These are phyloP conservation scores for Lycium ferocissimum DNA, from an alignment of 257 asterid genomes.

Conservation along the genomic window DNA sequence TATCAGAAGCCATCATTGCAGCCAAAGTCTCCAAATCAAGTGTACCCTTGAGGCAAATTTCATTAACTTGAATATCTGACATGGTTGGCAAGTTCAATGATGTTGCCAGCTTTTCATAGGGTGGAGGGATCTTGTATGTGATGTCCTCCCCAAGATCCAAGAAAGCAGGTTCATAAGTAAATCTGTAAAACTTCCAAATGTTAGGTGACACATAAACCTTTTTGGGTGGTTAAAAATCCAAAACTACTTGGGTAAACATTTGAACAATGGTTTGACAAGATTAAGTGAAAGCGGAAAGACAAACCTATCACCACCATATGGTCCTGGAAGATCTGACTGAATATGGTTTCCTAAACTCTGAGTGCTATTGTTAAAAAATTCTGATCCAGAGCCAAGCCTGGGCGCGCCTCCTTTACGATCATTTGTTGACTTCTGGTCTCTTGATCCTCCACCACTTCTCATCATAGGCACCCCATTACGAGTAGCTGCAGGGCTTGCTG, in stretches of 20 bases:
- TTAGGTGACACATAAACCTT: neutral
- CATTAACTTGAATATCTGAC: conserved; percentile 86
- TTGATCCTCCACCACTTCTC: conserved; percentile 56
- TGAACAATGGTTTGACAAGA: neutral
- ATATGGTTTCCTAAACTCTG: conserved; percentile 58
- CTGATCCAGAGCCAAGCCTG: conserved; percentile 71
- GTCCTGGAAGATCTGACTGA: conserved; percentile 64
- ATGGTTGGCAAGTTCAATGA: conserved; percentile 74
- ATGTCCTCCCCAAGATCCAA: conserved; percentile 95
- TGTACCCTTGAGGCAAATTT: conserved; percentile 92
- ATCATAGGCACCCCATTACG: conserved; percentile 50
- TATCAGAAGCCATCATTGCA: conserved; percentile 90
- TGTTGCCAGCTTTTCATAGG: conserved; percentile 79
- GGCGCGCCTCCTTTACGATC: conserved; percentile 68
- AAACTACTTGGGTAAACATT: neutral
- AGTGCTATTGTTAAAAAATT: conserved; percentile 53
- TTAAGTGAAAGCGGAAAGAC: conserved; percentile 29
- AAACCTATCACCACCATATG: conserved; percentile 77
- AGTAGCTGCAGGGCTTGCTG: conserved; percentile 60
- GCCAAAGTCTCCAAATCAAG: conserved; percentile 97
- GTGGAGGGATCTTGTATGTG: conserved; percentile 87
- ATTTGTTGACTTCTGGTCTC: conserved; percentile 64
- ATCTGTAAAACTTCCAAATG: conserved; percentile 52
- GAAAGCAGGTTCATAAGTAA: conserved; percentile 78
- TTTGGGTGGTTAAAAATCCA: neutral